Base-by-base conservation (phyloP, 2,329 filamentous ascomycete species). In the Xylaria sp. region DNA sequence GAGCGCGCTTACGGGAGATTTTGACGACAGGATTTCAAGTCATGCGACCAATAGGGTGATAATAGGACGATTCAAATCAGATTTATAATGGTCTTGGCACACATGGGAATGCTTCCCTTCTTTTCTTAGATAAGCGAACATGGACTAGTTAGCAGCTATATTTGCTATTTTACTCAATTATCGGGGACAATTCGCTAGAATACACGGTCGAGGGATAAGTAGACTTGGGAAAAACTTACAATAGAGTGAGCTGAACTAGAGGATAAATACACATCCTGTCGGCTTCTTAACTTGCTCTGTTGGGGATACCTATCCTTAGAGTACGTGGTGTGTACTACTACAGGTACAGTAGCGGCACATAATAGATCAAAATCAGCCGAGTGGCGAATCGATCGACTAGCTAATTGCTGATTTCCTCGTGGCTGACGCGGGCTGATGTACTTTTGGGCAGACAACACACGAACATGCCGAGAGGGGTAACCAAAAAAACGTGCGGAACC, bases 401-500 rank as follows among this genome's bases (percentile, higher is more conserved):
- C 28, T 31, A 47, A 28, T 51, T 51, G 49, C 42, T 53, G 55
- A 50, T 51, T 50, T 51, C 56, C 50, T 63, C 51, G 60, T 63
- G 60, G 60, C 60, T 63, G 45, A 59, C 49, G 37, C 51, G 35
- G 56, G 61, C 50, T 60, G 46, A 60, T 53, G 45, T 55, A 47
- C 40, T 25, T 37, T 9, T 40, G 17, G 42, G 47, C 38, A 56
- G 43, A 38, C 19, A 5, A 23, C 37, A 23, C 23, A 46, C 51
- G 56, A 63, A 53, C 52, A 61, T 64, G 61, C 47, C 47, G 57
- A 50, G 61, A 64, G 57, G 61, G 61, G 57, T 63, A 64, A 51
- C 45, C 28, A 15, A 45, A 57, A 60, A 64, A 64, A 64, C 61
- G 61, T 64, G 61, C 52, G 57, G 57, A 37, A 53, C 52, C 57